Base-by-base conservation (phyloP, 139 green algal genomes). In the Tetradesmus obliquus region DNA sequence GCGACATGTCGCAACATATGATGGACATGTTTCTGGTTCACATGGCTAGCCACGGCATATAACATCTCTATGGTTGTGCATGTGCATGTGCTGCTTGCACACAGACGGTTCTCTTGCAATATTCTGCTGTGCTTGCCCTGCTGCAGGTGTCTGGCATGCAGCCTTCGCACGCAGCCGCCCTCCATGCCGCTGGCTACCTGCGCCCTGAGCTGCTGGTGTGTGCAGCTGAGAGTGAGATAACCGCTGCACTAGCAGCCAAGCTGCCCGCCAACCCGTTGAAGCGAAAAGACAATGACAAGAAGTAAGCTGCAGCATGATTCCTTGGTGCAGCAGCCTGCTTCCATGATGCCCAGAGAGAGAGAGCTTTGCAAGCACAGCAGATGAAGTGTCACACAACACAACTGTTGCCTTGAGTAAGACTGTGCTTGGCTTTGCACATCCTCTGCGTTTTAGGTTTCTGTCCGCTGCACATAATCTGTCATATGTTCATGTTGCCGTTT, bases 111-210 rank as follows among this genome's bases (percentile, higher is more conserved):
- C 69, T 19, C 15, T 19, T 17, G 69, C 69, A 79, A n/a, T 79
- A 79, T n/a, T 19, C 9, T 55, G 4, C 15, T 45, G 12, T 12
- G 22, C 7, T 20, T 79, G 20, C 3, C 79, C 8, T 24, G 66
- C 66, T 72, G 58, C 58, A 92, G 89, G 82, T 96, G n/a, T n/a
- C 86, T 12, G 91, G 83, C n/a, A 94, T 96, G 92, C 90, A 87
- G 24, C 92, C 93, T 2, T 66, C 82, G 10, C 82, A 94, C 45
- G 94, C 94, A 1, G 58, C 84, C 2, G 94, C 94, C 6, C 92
- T 96, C 10, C 88, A 90, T 84, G 88, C 80, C 45, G 93, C 90
- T 0, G 94, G 94, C 22, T 83, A 94, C 19, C 71, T 57, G 5
- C 62, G 86, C 22, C 62, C 88, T 1, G 88, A 94, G 57, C 74